Evolutionary conservation across 192 early-diverging fungal species (phyloP), one percentile per base, ranked within the genome.

Genomic region (Backusella australiensis): DNA sequence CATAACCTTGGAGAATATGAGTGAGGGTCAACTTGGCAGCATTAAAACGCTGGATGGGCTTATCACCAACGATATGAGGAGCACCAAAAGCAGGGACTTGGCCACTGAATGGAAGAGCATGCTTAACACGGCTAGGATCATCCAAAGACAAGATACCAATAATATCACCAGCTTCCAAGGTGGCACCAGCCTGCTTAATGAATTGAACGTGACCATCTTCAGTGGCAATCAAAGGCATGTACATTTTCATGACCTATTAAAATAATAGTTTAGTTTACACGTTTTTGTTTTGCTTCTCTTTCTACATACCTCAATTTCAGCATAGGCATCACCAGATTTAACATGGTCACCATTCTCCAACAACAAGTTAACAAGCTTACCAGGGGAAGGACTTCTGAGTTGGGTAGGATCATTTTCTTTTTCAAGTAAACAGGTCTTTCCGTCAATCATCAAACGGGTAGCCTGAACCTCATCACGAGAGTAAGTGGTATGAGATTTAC

Each of bases 361-460:
- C 53, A 99, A 83, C 80, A 93, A 94, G 21, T 96, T 90, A 34
- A 98, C 95, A 75, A 99, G 91, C 85, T 99, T 99, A 49, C 98
- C 98, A 2, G 98, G 96, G 35, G 96, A 97, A 56, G 96, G 97
- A 38, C 93, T 94, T 36, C 98, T 90, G 65, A 99, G 85, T 85
- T 98, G 95, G 34, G 98, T 98, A 34, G 98, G 98, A 81, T 99
- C 98, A 70, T 90, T 95, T 79, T 99, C 98, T 80, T 98, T 94
- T 85, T 99, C 98, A 26, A 99, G 83, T 72, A 96, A 81, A 77
- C 92, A 95, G 19, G 94, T 97, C 82, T 95, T 95, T 77, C 96
- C 92, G 76, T 98, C 95, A 23, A 99, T 85, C 77, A 94, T 93
- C 84, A 99, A 75, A 63, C 92, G 92, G 39, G 95, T 97, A 26